phyloP scores from a whole-genome alignment of 345 rosid genomes.

The Citrus reticulata region DNA sequence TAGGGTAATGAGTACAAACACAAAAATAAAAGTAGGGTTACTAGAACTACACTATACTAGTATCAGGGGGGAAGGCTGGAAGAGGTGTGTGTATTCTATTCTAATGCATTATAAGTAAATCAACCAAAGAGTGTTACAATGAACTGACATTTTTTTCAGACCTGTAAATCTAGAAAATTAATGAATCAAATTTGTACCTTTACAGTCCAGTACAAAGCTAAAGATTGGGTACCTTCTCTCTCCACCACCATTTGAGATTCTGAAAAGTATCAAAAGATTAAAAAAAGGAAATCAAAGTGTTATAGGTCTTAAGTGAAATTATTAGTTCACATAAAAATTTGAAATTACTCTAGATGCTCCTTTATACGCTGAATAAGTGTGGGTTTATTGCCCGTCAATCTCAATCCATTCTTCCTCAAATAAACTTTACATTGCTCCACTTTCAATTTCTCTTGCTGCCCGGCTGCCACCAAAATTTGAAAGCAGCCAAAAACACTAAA shows the following conservation, averaged over 20 bases:
- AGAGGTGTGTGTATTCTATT: not conserved
- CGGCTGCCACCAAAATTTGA: too few relatives aligned
- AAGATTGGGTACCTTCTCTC: constrained; percentile 55
- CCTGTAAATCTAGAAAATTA: not conserved
- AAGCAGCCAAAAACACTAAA: too few relatives aligned
- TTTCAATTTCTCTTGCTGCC: too few relatives aligned
- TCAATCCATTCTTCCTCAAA: constrained; percentile 52
- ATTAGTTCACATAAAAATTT: not conserved
- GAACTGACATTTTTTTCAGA: not conserved
- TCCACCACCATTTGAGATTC: constrained; percentile 43
- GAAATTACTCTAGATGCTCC: constrained; percentile 56
- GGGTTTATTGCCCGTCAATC: constrained; percentile 51
- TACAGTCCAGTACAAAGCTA: constrained; percentile 52
- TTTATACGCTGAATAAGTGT: constrained; percentile 43
- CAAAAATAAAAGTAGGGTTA: not conserved
- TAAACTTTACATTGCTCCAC: constrained; percentile 42
- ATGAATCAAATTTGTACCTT: constrained; percentile 29
- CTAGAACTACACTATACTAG: not conserved
- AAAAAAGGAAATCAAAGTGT: not conserved
- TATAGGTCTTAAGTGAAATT: not conserved
- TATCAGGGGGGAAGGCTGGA: not conserved
- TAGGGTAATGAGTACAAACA: not conserved
- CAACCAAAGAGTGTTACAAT: not conserved
- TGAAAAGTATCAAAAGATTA: constrained; percentile 12
- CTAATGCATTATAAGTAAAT: not conserved